Conservation (phyloP, 1,284 basidiomycete genomes). For the Wolfiporia cocos region DNA sequence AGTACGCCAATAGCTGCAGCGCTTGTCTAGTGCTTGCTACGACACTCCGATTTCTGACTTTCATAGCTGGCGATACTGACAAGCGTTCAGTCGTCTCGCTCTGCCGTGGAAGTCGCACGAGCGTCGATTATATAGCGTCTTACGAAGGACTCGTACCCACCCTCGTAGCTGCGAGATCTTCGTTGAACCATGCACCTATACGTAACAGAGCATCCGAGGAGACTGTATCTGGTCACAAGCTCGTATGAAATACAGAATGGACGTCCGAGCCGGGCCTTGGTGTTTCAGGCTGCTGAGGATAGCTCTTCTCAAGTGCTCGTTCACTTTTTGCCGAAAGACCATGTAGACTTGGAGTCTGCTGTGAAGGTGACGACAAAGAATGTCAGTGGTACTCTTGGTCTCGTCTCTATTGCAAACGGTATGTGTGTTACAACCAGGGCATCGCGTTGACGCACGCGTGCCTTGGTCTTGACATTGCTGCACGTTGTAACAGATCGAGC, state of each 20-base stretch:
- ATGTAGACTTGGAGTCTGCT: constrained; percentile 62
- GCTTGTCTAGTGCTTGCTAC: no score
- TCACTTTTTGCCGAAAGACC: constrained; percentile 71
- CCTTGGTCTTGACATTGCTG: not conserved
- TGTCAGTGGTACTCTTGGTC: constrained; percentile 79
- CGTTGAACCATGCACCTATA: constrained; percentile 70
- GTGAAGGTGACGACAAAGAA: constrained; percentile 57
- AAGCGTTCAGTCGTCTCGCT: no score
- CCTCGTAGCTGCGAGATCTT: no score
- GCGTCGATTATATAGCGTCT: no score
- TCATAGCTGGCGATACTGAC: no score
- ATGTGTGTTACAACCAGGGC: constrained; percentile 20
- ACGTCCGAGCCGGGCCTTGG: constrained; percentile 53
- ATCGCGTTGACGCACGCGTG: no score
- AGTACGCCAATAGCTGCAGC: no score
- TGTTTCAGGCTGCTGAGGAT: constrained; percentile 61
- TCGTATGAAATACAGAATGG: constrained; percentile 57
- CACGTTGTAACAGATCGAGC: not conserved
- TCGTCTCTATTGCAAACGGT: constrained; percentile 69
- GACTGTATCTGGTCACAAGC: constrained; percentile 67
- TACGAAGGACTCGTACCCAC: no score
- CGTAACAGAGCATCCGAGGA: constrained; percentile 56
- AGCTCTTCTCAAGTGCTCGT: constrained; percentile 66
- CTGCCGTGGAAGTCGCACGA: no score
- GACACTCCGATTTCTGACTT: no score